Evolutionary conservation across 768 basidiomycete species (phyloP), one percentile per base, ranked within the genome.

Genomic region (Russula sp.): DNA sequence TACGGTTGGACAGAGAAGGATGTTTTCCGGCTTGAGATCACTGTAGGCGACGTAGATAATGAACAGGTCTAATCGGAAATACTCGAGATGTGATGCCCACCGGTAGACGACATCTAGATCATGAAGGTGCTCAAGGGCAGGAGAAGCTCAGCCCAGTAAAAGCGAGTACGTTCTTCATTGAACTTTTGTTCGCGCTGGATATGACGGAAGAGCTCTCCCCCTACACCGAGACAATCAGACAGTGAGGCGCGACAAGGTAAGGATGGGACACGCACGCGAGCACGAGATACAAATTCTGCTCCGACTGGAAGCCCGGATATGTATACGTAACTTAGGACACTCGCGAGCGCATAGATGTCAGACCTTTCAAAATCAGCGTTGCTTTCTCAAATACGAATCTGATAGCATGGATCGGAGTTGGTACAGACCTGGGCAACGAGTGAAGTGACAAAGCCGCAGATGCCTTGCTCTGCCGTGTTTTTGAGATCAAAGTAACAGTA

Each of bases 21-120:
- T n/a, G n/a, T n/a, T n/a, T n/a, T n/a, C n/a, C n/a, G n/a, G n/a
- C n/a, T n/a, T n/a, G n/a, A n/a, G n/a, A n/a, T n/a, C n/a, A n/a
- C n/a, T n/a, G n/a, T n/a, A n/a, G n/a, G n/a, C n/a, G n/a, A n/a
- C n/a, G n/a, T n/a, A n/a, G 61, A 14, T 34, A 16, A 56, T 49
- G 26, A 40, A 10, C 34, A 50, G 13, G 24, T 13, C 13, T 40
- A 51, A 54, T 48, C 64, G 42, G 26, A 16, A 44, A 56, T 42
- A 20, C 30, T 7, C 14, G 14, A 24, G 11, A 18, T 26, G 46
- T 59, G 3, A 8, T 0, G 78, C 87, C 61, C 63, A 92, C 92
- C 95, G 90, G 70, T 98, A 98, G 50, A 98, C 96, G 63, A 99
- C 97, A 73, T 98, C 90, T 55, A 95, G 86, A 73, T 98, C 95